A percentile compares a stretch with the other conserved stretches of the same genome.
Evolutionary conservation across 495 filamentous ascomycete species (phyloP).

Genomic region (Daldinia decipiens): DNA sequence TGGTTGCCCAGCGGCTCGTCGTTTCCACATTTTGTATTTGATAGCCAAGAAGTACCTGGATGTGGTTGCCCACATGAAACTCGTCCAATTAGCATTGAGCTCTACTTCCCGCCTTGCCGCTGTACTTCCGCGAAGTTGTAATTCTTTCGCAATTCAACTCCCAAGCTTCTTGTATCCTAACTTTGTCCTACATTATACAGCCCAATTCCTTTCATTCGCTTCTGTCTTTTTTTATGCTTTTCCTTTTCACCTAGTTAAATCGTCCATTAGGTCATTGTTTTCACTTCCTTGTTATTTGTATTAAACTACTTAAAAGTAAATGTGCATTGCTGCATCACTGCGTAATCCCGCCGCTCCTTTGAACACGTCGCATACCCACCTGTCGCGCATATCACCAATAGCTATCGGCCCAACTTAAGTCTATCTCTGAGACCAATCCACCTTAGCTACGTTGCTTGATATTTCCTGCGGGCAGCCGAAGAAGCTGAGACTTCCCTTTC

Average conservation of each 20-base stretch:
- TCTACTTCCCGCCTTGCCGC: constrained; percentile 1
- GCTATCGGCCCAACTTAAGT: constrained; percentile 31
- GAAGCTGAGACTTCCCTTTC: constrained; percentile 34
- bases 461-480: constrained; percentile 38
- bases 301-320: not conserved
- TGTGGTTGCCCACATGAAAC: constrained; percentile 28
- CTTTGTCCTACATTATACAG: constrained; percentile 1
- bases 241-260: constrained; percentile 21
- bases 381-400: constrained; percentile 39
- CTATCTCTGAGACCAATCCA: constrained; percentile 19
- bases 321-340: constrained; percentile 11
- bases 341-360: constrained; percentile 39
- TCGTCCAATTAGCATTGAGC: constrained; percentile 17
- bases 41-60: constrained; percentile 4
- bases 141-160: constrained; percentile 29
- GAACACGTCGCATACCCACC: constrained; percentile 40
- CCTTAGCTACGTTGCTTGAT: constrained; percentile 15
- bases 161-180: constrained; percentile 7
- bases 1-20: constrained; percentile 33
- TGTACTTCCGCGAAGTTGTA: constrained; percentile 1
- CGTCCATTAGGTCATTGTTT: constrained; percentile 9
- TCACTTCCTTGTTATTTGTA: constrained; percentile 12
- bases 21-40: constrained; percentile 7
- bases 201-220: constrained; percentile 36
- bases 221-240: constrained; percentile 26